phyloP scores from a whole-genome alignment of 2,329 filamentous ascomycete genomes.

The Aspergillus novofumigatus region DNA sequence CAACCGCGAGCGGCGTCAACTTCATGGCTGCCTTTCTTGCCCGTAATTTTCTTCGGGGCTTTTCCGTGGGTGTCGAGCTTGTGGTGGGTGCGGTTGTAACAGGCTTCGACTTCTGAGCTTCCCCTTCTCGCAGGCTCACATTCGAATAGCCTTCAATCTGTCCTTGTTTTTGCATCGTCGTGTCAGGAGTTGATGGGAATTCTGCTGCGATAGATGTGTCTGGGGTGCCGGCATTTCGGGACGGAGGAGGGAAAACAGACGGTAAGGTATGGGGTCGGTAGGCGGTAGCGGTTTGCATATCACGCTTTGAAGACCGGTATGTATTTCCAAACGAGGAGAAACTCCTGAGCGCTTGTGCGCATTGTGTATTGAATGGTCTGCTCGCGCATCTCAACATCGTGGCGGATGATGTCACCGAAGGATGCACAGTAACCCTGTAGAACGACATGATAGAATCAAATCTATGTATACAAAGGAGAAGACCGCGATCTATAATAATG shows the following conservation, averaged over 20 bases:
- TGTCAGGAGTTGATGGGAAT: slow-evolving; percentile 45
- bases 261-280: slow-evolving; percentile 60
- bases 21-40: slow-evolving; percentile 89
- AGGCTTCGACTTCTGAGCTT: slow-evolving; percentile 64
- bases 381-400: slow-evolving; percentile 37
- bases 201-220: slow-evolving; percentile 59
- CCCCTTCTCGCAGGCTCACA: slow-evolving; percentile 55
- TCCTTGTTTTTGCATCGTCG: slow-evolving; percentile 40
- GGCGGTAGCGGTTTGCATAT: slow-evolving; percentile 62
- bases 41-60: slow-evolving; percentile 64
- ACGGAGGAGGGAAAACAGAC: slow-evolving; percentile 51
- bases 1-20: slow-evolving; percentile 73
- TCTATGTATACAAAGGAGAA: background rate
- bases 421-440: slow-evolving; percentile 30
- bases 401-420: slow-evolving; percentile 46
- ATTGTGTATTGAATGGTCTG: slow-evolving; percentile 36
- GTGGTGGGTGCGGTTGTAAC: slow-evolving; percentile 31
- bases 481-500: slow-evolving; percentile 16
- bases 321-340: slow-evolving; percentile 46
- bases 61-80: slow-evolving; percentile 41
- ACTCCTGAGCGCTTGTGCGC: slow-evolving; percentile 38
- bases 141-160: slow-evolving; percentile 31
- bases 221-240: slow-evolving; percentile 53
- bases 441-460: slow-evolving; percentile 35
- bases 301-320: slow-evolving; percentile 52